phyloP scores from a whole-genome alignment of 495 filamentous ascomycete species.

The Podospora anserina region DNA sequence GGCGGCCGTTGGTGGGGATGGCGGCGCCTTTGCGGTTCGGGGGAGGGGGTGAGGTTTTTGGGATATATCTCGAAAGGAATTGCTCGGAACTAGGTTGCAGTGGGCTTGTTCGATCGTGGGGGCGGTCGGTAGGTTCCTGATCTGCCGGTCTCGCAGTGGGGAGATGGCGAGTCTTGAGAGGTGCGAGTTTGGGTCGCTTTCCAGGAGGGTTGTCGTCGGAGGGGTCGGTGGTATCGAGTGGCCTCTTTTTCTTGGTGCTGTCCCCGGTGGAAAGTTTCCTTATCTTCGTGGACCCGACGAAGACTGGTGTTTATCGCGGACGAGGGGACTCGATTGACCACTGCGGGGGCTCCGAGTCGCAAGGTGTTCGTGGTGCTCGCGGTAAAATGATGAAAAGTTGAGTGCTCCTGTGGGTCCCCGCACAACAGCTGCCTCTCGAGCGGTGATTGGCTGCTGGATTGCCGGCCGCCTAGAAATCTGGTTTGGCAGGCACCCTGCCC shows the following conservation, averaged over 20 bases:
- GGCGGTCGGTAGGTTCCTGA: not conserved
- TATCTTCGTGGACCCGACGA: not conserved
- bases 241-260: not conserved
- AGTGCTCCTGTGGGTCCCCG: conserved; percentile 8
- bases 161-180: not conserved
- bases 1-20: not conserved
- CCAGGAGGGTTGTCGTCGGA: not conserved
- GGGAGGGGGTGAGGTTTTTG: not conserved
- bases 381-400: conserved; percentile 14
- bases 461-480: no score
- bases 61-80: not conserved
- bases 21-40: not conserved
- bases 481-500: no score
- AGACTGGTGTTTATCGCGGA: not conserved
- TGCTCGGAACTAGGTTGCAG: not conserved
- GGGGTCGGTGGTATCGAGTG: not conserved
- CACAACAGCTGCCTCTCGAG: conserved; percentile 1
- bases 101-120: not conserved
- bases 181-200: not conserved
- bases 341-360: not conserved
- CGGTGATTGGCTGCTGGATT: conserved; percentile 1
- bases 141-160: not conserved
- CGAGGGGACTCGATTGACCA: not conserved
- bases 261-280: not conserved
- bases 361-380: not conserved